phyloP scores from a whole-genome alignment of 495 filamentous ascomycete species.

The Penicillium manginii region DNA sequence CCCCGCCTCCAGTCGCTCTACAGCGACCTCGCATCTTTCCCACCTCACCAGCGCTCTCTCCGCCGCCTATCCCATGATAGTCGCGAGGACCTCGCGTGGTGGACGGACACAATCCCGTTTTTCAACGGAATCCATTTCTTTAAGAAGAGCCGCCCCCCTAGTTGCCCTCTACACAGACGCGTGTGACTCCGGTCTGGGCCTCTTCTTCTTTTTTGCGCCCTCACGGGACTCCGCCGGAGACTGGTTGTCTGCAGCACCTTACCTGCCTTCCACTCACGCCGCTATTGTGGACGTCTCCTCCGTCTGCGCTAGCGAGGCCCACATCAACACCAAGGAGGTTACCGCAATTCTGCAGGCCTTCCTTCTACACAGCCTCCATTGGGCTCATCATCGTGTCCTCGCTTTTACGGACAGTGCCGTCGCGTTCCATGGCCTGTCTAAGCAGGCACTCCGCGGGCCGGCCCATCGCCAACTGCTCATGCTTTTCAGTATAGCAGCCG shows the following conservation, averaged over 20 bases:
- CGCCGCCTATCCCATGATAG: slow-evolving; percentile 4
- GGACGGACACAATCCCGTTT: background rate
- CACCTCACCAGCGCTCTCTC: background rate
- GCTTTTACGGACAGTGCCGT: too few species aligned
- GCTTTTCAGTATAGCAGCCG: too few species aligned
- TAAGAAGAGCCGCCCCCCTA: slow-evolving; percentile 5
- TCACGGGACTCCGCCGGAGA: too few species aligned
- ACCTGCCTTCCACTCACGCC: too few species aligned
- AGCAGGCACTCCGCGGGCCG: too few species aligned
- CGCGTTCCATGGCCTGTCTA: too few species aligned
- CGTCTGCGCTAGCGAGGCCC: background rate
- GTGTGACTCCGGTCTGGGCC: slow-evolving; percentile 2
- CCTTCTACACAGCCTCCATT: slow-evolving; percentile 8
- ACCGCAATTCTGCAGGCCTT: slow-evolving; percentile 7
- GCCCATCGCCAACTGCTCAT: too few species aligned
- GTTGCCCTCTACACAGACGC: slow-evolving; percentile 10
- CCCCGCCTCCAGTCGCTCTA: too few species aligned
- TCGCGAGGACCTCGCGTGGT: slow-evolving; percentile 6
- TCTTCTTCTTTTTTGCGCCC: slow-evolving; percentile 5
- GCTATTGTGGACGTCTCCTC: too few species aligned
- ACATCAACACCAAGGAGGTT: background rate
- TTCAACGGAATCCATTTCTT: too few species aligned
- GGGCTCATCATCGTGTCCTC: slow-evolving; percentile 4
- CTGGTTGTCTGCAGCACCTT: too few species aligned
- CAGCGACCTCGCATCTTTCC: background rate